Base-by-base conservation (phyloP, 1,284 basidiomycete genomes). In the Pterulicium gracile region DNA sequence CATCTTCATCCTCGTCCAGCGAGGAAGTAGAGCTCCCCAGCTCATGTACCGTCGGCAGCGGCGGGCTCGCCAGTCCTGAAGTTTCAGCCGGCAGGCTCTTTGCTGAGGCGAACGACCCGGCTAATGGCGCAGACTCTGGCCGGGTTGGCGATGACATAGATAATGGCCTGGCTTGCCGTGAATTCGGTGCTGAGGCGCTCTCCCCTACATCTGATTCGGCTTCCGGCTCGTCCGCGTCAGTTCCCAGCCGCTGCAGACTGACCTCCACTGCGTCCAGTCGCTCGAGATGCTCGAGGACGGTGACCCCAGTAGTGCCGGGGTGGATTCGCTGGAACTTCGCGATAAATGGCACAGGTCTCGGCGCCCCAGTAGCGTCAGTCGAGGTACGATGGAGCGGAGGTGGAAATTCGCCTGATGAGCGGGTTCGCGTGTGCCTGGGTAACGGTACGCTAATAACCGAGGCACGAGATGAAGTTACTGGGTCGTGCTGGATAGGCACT, bases 181-280 rank as follows among this genome's bases (percentile, higher is more conserved):
- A 50, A 42, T 50, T 61, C 51, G 52, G 59, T 52, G 43, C 61
- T 51, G 59, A 64, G 48, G 63, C 67, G 47, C 55, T 58, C 57
- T 79, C 78, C 17, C 68, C 78, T 15, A 81, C 75, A 50, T 78
- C 77, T 14, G 76, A 74, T 46, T 69, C 72, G n/a, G n/a, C n/a
- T 12, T 69, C 68, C 22, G 68, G 69, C 15, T 64, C 63, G 45
- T 73, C 66, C 24, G 73, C 75, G 35, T 79, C 79, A 20, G 74
- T 68, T 2, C 75, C 79, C 13, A 88, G 69, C 36, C 82, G 69
- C 57, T 86, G 79, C 49, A 88, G 60, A 50, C 84, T 79, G 5
- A 82, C 82, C 55, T 88, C 86, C 15, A 88, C 86, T 7, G 78
- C 81, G 56, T 89, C 87, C 36, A 89, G 61, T 27, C 83, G 76